A percentile compares a stretch with the other conserved stretches of the same genome.
Conservation (phyloP, 148 eudicot genomes). For the Heliamphora exappendiculata region DNA sequence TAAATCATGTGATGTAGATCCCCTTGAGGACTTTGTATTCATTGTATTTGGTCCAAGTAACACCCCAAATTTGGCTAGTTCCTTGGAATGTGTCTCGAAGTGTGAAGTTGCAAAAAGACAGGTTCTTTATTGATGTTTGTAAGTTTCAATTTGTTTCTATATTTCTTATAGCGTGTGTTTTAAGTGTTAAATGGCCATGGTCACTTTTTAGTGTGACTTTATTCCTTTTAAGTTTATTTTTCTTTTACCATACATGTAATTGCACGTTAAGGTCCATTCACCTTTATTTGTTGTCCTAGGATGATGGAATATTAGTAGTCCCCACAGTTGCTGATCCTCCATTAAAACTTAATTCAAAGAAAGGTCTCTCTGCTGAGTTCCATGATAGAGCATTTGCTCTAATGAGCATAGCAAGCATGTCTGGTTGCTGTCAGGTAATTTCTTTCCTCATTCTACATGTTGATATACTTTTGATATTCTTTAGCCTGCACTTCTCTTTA, state of each 20-base stretch:
- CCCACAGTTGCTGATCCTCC: constrained; percentile 81
- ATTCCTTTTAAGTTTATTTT: background rate
- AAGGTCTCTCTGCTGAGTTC: constrained; percentile 44
- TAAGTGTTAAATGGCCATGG: background rate
- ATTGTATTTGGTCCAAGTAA: background rate
- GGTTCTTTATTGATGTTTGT: background rate
- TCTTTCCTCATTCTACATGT: background rate
- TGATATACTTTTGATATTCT: background rate
- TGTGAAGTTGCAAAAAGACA: background rate
- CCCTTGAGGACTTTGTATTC: too few species aligned
- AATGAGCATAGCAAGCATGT: constrained; percentile 76
- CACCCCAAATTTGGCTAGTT: background rate
- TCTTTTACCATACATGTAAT: background rate
- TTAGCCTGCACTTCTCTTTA: too few species aligned
- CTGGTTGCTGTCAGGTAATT: constrained; percentile 90
- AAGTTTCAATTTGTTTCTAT: background rate
- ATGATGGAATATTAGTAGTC: constrained; percentile 71
- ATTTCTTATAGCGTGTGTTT: background rate
- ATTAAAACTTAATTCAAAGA: constrained; percentile 41
- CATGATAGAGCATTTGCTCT: constrained; percentile 54
- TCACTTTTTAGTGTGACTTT: background rate
- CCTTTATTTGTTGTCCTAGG: constrained; percentile 32
- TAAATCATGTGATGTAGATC: too few species aligned
- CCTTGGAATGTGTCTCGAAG: background rate
- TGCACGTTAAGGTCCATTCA: constrained; percentile 3